Evolutionary conservation across 2,329 filamentous ascomycete species (phyloP).

Genomic region (Penicillium sp.): DNA sequence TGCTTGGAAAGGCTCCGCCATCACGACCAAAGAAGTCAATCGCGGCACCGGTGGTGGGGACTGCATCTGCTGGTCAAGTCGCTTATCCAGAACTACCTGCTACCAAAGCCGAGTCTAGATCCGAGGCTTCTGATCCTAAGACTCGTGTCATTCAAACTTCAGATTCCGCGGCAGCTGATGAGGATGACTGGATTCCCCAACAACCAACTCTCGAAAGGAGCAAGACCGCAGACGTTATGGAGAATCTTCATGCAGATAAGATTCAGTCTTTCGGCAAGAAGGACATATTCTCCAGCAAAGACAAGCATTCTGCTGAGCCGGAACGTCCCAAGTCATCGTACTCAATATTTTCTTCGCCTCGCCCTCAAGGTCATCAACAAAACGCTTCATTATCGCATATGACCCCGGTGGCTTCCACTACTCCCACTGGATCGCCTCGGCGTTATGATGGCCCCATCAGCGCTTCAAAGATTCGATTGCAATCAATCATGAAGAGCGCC

Average conservation of each 20-base stretch:
- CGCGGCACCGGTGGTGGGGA: constrained; percentile 28
- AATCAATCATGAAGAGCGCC: constrained; percentile 84
- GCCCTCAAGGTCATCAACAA: constrained; percentile 56
- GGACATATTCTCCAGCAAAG: constrained; percentile 1
- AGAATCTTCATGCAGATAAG: constrained; percentile 42
- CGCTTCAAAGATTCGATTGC: constrained; percentile 88
- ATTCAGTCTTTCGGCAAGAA: constrained; percentile 16
- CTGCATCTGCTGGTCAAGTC: constrained; percentile 30
- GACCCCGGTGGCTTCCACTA: constrained; percentile 53
- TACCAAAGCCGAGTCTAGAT: constrained; percentile 29
- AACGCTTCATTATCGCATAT: constrained; percentile 61
- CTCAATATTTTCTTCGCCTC: constrained; percentile 56
- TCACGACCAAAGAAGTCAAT: constrained; percentile 49
- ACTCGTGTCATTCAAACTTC: constrained; percentile 19
- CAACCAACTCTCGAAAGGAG: constrained; percentile 61
- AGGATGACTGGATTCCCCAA: constrained; percentile 58
- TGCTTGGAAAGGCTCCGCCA: constrained; percentile 60
- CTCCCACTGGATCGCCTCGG: constrained; percentile 57
- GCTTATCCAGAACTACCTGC: constrained; percentile 37
- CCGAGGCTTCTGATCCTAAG: constrained; percentile 22
- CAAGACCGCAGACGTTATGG: constrained; percentile 62
- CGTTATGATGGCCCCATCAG: constrained; percentile 77
- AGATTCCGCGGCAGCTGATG: constrained; percentile 39
- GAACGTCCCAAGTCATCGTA: constrained; percentile 67
- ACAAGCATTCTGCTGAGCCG: constrained; percentile 27